Evolutionary conservation across 371 early-diverging fungal species (phyloP).

Genomic region (Mortierella sp.): DNA sequence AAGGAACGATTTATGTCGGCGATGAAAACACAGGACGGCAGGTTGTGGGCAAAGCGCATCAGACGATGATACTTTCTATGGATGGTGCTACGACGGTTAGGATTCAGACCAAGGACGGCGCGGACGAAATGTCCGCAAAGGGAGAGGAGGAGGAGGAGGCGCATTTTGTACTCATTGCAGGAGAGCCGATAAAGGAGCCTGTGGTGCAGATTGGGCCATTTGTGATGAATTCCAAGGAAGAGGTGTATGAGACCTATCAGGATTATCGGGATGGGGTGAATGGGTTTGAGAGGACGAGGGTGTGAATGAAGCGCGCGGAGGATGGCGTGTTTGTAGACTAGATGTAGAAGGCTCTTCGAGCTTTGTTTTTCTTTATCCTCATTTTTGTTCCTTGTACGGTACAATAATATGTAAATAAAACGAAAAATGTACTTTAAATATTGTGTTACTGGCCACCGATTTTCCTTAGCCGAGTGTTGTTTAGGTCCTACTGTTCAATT

Average conservation of each 20-base stretch:
- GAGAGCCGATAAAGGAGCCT: constrained; percentile 63
- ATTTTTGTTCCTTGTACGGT: too few relatives aligned
- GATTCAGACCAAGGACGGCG: constrained; percentile 59
- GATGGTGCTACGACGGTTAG: constrained; percentile 59
- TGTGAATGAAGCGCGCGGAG: too few relatives aligned
- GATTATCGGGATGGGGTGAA: constrained; percentile 61
- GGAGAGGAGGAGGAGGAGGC: constrained; percentile 40
- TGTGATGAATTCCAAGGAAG: constrained; percentile 70
- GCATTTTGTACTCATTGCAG: constrained; percentile 72
- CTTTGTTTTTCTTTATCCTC: too few relatives aligned
- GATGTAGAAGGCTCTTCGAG: too few relatives aligned
- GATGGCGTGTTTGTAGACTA: too few relatives aligned
- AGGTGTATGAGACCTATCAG: constrained; percentile 64
- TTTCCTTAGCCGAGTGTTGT: too few relatives aligned
- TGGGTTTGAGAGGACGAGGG: constrained; percentile 58
- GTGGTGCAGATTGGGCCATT: constrained; percentile 72
- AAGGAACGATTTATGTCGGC: constrained; percentile 68
- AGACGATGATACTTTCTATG: constrained; percentile 63
- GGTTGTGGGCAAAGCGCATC: constrained; percentile 64
- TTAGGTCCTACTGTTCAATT: too few relatives aligned
- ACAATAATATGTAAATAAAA: too few relatives aligned
- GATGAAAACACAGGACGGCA: constrained; percentile 25
- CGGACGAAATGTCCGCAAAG: too few relatives aligned
- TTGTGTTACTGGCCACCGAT: too few relatives aligned
- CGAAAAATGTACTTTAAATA: too few relatives aligned